Evolutionary conservation across 2,329 filamentous ascomycete species (phyloP), one percentile per base, ranked within the genome.

Genomic region (Septoria petroselini): DNA sequence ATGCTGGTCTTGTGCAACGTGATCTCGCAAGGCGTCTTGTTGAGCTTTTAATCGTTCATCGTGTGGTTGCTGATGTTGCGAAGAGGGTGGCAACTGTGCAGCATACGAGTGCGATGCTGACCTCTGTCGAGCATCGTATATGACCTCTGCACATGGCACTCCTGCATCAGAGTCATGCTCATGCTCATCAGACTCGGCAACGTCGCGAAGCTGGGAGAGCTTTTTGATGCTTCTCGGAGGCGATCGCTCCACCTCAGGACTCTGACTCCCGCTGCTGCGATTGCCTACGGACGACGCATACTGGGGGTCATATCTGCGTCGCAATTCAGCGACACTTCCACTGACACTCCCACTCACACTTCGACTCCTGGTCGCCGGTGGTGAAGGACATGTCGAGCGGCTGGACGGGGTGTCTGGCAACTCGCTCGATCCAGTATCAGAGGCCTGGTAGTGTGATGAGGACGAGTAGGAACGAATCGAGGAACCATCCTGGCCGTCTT

Each of bases 401-500:
- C 63, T 64, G 1, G 62, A 67, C 14, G 65, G 65, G 7, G 65
- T 65, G 18, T 57, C 59, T 7, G 64, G 59, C 14, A 50, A 51
- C 12, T 66, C 61, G 37, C 64, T 64, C 18, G 63, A 67, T 18
- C 58, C 63, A 38, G 58, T 61, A 37, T 62, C 59, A 3, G 65
- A 67, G n/a, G 55, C 42, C 30, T 62, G 57, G 49, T 67, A 65
- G 27, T 60, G 57, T 14, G 64, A 68, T 7, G 63, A 65, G 7
- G 53, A 58, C 18, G 62, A 59, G 6, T 48, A 47, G 7, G 59
- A 62, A 37, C 55, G 52, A 7, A 59, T 48, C 7, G 61, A 64
- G 7, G 44, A 41, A 14, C 41, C 48, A 39, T 62, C 58, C 34
- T 62, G 55, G 31, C 53, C 50, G n/a, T 58, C 55, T 17, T 54